Evolutionary conservation across 2,329 filamentous ascomycete species (phyloP), one percentile per base, ranked within the genome.

Genomic region (Acrocalymma vagum): DNA sequence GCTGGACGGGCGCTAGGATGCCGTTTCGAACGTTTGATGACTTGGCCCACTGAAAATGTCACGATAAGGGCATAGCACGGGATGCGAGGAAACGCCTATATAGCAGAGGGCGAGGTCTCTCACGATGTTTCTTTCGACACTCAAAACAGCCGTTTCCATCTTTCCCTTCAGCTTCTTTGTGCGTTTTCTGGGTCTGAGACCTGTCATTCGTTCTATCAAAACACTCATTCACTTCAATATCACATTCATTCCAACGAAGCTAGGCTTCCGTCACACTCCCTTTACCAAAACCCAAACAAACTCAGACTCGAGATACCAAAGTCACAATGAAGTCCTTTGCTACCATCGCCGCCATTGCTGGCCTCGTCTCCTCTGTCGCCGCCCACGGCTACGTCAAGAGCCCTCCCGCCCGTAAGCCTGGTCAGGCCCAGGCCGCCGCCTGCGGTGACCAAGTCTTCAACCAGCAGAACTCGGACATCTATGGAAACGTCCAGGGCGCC

Each of bases 401-500:
- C 24, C 81, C 80, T 8, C 47, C 60, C 16, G 67, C 76, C 31
- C 78, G 81, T 57, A 65, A 73, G 54, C 76, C 80, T 14, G 80
- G 80, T 31, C 20, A 65, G 29, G 78, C 78, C 48, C 78, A 81
- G 72, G 58, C 71, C 46, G 62, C 72, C 10, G 75, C 77, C 39
- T 84, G 81, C 52, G 80, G 81, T 39, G 58, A 75, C 47, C 79
- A 82, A 64, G 74, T 81, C 55, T 75, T 72, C 67, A 73, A 73
- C 71, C 78, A 78, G 68, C 76, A 80, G 67, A 48, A 51, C 23
- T 71, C 76, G 11, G 80, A 83, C 72, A 72, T 75, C 62, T 78
- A 78, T 63, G 79, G 79, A 53, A 83, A 83, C 63, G 67, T 83
- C 50, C 80, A 84, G 64, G 75, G 75, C 42, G 70, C 79, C 50